phyloP scores from a whole-genome alignment of 1,284 basidiomycete species.

The Heliocybe sulcata region DNA sequence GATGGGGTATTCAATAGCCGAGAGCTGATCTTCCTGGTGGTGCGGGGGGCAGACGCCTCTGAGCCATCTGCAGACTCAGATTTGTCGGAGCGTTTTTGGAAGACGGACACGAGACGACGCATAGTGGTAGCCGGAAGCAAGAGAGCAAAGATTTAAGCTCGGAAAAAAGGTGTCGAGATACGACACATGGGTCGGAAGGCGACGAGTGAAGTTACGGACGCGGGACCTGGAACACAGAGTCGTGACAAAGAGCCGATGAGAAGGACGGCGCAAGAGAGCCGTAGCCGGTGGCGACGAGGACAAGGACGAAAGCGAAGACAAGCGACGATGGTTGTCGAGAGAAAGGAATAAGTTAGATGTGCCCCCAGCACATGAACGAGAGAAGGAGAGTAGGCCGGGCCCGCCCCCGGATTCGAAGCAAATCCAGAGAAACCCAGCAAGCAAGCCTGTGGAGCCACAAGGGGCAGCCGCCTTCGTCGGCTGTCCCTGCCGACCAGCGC shows the following conservation, averaged over 20 bases:
- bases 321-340: background rate
- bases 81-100: constrained; percentile 49
- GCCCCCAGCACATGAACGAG: background rate
- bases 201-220: constrained; percentile 1
- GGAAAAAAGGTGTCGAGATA: background rate
- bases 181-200: background rate
- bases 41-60: constrained; percentile 11
- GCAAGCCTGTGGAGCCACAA: background rate
- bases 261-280: constrained; percentile 29
- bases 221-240: background rate
- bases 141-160: constrained; percentile 4
- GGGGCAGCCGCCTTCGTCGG: background rate
- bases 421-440: background rate
- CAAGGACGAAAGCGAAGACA: background rate
- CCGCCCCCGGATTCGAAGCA: background rate
- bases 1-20: constrained; percentile 20
- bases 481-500: background rate
- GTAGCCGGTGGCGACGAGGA: constrained; percentile 7
- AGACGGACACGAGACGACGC: constrained; percentile 48
- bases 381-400: background rate
- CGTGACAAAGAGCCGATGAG: constrained; percentile 10
- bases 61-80: constrained; percentile 15
- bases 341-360: background rate
- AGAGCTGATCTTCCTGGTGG: constrained; percentile 5
- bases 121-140: constrained; percentile 23